Evolutionary conservation across 176 grass and related monocot genomes (phyloP), one percentile per base, ranked within the genome.

Genomic region (Eragrostis nindensis): DNA sequence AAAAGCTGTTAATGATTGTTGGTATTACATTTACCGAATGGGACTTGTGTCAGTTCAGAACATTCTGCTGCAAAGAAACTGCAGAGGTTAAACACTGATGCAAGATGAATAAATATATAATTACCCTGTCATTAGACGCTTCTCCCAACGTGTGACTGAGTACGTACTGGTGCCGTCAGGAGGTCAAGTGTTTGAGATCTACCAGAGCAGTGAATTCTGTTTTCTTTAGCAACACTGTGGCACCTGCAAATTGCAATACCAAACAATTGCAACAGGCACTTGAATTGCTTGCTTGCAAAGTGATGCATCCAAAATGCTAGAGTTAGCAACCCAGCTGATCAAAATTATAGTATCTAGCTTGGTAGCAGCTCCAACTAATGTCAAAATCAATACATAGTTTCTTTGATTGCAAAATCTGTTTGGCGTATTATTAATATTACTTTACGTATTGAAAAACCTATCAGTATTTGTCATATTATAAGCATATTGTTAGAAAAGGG

Each of bases 11-110:
- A 62, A 70, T 89, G 82, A 76, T 81, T 81, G 82, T 81, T 64
- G 71, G 54, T 62, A 71, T 89, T 81, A 76, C 82, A 85, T 76
- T 89, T 89, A 89, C 87, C 8, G 11, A 84, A 80, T 81, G 87
- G 76, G 87, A 80, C 71, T 39, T 80, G 45, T 89, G 87, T 85
- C 82, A 89, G 71, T 65, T 69, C 71, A 76, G 83, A 89, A 89
- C 83, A 86, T 89, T 89, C 87, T 86, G 72, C 65, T 61, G 77
- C 71, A 70, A 70, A 85, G 81, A 47, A 62, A 44, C 63, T 53
- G 26, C 32, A 61, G 62, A 44, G 49, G 87, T 89, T 89, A 89
- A 89, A 89, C n/a, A 81, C 65, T 87, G 71, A 47, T 42, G 38
- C 27, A 18, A 50, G 15, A 76, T 48, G 65, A 66, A 85, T 76